Conservation (phyloP, 306 rosid species). For the Cucumis hystrix region DNA sequence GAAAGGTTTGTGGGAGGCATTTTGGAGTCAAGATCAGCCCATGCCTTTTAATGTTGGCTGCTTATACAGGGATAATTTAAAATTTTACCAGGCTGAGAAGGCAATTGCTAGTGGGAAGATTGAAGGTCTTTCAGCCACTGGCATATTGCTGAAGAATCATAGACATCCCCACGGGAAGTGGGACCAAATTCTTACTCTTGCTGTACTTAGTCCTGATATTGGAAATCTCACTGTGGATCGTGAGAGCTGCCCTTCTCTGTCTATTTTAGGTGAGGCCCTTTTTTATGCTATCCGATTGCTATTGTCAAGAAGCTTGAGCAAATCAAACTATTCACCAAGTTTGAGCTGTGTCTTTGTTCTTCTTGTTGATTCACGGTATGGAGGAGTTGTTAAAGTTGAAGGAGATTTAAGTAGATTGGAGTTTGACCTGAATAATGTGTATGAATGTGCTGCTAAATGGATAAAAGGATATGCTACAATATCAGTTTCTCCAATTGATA, state of each 20-base stretch:
- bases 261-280: slow-evolving; percentile 74
- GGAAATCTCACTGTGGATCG: slow-evolving; percentile 37
- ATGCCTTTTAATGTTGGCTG: slow-evolving; percentile 88
- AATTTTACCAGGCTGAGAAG: slow-evolving; percentile 82
- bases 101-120: slow-evolving; percentile 81
- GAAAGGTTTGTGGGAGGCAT: slow-evolving; percentile 93
- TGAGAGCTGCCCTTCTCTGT: slow-evolving; percentile 41
- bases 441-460: slow-evolving; percentile 94
- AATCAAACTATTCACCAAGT: slow-evolving; percentile 41
- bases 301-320: slow-evolving; percentile 78
- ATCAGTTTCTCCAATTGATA: slow-evolving; percentile 78
- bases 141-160: slow-evolving; percentile 62
- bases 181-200: slow-evolving; percentile 82
- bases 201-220: slow-evolving; percentile 72
- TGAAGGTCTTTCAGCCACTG: slow-evolving; percentile 73
- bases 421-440: slow-evolving; percentile 64
- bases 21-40: slow-evolving; percentile 87
- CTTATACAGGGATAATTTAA: slow-evolving; percentile 53
- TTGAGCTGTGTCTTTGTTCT: slow-evolving; percentile 61
- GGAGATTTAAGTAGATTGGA: slow-evolving; percentile 84
- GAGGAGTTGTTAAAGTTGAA: slow-evolving; percentile 91
- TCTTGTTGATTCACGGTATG: slow-evolving; percentile 77
- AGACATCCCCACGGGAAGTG: slow-evolving; percentile 89
- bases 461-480: slow-evolving; percentile 60
- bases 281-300: slow-evolving; percentile 71